phyloP scores from a whole-genome alignment of 2,329 filamentous ascomycete genomes.

The Stachybotrys elegans region DNA sequence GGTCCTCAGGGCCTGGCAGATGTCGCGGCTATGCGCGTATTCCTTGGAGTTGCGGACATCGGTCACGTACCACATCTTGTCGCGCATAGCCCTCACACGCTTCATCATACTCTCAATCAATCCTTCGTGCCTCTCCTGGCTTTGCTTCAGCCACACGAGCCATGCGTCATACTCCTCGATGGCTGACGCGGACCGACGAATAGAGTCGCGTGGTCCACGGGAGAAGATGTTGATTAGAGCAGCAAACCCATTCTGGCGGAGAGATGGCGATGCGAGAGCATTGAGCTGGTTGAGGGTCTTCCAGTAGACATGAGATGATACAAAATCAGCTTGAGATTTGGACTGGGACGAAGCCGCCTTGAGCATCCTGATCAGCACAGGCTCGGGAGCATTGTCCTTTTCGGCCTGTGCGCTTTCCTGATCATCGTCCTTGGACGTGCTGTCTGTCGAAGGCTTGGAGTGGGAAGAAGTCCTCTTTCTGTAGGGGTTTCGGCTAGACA shows the following conservation, averaged over 20 bases:
- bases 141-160: slow-evolving; percentile 80
- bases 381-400: slow-evolving; percentile 37
- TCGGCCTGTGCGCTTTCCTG: not conserved
- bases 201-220: slow-evolving; percentile 63
- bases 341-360: slow-evolving; percentile 73
- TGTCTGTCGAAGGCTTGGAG: slow-evolving; percentile 6
- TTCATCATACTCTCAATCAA: slow-evolving; percentile 71
- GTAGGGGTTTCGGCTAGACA: slow-evolving; percentile 56
- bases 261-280: slow-evolving; percentile 52
- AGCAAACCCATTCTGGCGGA: slow-evolving; percentile 65
- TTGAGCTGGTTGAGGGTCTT: slow-evolving; percentile 72
- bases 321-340: slow-evolving; percentile 74
- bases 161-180: slow-evolving; percentile 77
- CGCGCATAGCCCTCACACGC: slow-evolving; percentile 68
- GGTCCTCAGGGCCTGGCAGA: slow-evolving; percentile 81
- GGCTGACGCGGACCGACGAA: slow-evolving; percentile 63
- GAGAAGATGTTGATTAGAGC: slow-evolving; percentile 71
- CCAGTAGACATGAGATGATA: slow-evolving; percentile 81
- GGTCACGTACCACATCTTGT: slow-evolving; percentile 99
- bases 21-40: slow-evolving; percentile 81
- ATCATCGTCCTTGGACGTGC: slow-evolving; percentile 5
- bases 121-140: slow-evolving; percentile 70
- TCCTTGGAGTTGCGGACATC: slow-evolving; percentile 86
- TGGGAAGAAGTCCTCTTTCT: slow-evolving; percentile 27
- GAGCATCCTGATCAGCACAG: slow-evolving; percentile 66